Conservation (phyloP, 768 basidiomycete species). For the Leccinum disarticulatum region DNA sequence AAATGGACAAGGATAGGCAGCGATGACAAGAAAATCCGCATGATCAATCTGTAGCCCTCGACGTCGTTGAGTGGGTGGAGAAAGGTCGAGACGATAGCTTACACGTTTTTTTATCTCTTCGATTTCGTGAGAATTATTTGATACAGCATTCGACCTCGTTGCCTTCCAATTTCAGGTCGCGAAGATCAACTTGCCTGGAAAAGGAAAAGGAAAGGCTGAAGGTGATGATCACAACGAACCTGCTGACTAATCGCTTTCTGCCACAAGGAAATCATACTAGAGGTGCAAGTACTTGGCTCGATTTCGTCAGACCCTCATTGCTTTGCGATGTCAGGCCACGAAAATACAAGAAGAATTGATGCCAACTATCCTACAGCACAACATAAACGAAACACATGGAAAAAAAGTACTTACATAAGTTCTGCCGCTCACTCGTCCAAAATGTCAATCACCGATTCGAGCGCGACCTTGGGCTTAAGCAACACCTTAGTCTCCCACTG, state of each 20-base stretch:
- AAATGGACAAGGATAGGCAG: background rate
- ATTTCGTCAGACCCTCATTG: too few species aligned
- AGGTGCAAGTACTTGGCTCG: too few species aligned
- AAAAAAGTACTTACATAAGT: background rate
- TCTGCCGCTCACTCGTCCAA: slow-evolving; percentile 31
- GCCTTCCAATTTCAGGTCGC: slow-evolving; percentile 1
- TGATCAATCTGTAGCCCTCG: background rate
- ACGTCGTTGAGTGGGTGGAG: background rate
- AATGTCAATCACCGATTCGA: slow-evolving; percentile 37
- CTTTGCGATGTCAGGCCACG: too few species aligned
- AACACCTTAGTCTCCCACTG: slow-evolving; percentile 35
- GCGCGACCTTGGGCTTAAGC: slow-evolving; percentile 39
- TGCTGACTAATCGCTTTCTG: too few species aligned
- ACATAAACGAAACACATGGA: background rate
- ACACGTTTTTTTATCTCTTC: background rate
- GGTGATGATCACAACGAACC: background rate
- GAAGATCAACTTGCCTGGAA: background rate
- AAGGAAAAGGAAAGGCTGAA: too few species aligned
- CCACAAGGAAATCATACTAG: too few species aligned
- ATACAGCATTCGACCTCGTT: background rate
- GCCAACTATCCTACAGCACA: background rate
- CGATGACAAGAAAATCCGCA: background rate
- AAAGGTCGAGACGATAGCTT: background rate
- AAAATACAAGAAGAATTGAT: too few species aligned
- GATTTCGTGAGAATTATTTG: background rate